Base-by-base conservation (phyloP, 2,329 filamentous ascomycete species). In the Biscogniauxia mediterranea region DNA sequence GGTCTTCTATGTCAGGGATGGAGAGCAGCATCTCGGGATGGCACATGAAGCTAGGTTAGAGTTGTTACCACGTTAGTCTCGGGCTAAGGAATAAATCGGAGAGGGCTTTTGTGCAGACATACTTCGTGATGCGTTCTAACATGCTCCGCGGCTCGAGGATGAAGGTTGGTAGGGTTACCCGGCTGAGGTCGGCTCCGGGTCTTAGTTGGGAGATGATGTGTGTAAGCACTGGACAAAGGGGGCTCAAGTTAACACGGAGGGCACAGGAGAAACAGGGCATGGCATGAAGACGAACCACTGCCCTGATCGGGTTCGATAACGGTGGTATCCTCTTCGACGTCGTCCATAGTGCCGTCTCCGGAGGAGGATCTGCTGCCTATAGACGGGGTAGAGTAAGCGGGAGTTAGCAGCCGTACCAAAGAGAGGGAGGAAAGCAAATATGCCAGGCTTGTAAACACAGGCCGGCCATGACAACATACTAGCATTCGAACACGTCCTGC, bases 61-160 rank as follows among this genome's bases (percentile, higher is more conserved):
- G 51, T 60, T 52, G 15, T 32, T 32, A 54, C 19, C 55, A 38
- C 23, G 65, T 66, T 50, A 69, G 69, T 42, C 50, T 55, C 54
- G 9, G 13, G 42, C n/a, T 1, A 21, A 1, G n/a, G 19, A 8
- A n/a, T 26, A 20, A 5, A 11, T n/a, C 21, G 26, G 20, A n/a
- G 8, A 1, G 13, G 7, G 32, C 28, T n/a, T n/a, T 15, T 3
- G 6, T 9, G 25, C 20, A 19, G 46, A 80, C 87, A 68, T 81
- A 97, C 93, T 99, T 99, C 72, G 95, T 99, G 75, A 99, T 99
- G 70, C 95, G 88, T 79, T 99, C 95, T 70, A 99, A 81, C 95
- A 99, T 99, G 70, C 93, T 97, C 73, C 93, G 89, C 23, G 95
- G 95, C 77, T 99, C 95, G 69, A 99, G 87, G 72, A 99, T 99